Percentiles rank a stretch among this genome's conserved stretches.
Conservation (phyloP, 1,284 basidiomycete species). For the Trichosporon ovoides region DNA sequence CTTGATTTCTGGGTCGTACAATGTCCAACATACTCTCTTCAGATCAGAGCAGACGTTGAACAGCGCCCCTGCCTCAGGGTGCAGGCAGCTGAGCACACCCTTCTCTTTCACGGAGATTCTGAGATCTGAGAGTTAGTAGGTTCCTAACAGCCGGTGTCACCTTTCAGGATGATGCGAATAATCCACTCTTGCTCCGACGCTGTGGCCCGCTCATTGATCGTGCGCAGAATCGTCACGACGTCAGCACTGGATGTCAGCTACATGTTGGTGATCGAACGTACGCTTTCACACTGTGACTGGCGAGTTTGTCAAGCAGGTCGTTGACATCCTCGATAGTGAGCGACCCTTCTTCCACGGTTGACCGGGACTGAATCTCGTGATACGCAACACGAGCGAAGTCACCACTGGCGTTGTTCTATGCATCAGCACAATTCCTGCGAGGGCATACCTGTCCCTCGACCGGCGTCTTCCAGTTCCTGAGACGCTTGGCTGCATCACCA, state of each 20-base stretch:
- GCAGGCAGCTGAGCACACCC: constrained; percentile 77
- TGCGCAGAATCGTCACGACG: constrained; percentile 67
- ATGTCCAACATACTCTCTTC: constrained; percentile 71
- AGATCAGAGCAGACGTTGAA: constrained; percentile 93
- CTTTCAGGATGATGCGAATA: constrained; percentile 86
- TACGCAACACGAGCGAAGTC: constrained; percentile 80
- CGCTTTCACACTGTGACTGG: constrained; percentile 34
- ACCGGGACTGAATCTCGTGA: constrained; percentile 76
- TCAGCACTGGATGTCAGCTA: constrained; percentile 55
- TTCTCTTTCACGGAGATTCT: constrained; percentile 59
- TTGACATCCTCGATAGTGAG: constrained; percentile 77
- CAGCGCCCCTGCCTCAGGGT: constrained; percentile 81
- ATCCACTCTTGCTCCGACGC: constrained; percentile 86
- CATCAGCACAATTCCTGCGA: neutral
- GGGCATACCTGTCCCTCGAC: constrained; percentile 34
- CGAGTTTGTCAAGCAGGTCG: constrained; percentile 65
- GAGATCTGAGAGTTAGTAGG: constrained; percentile 38
- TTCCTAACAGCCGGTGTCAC: constrained; percentile 17
- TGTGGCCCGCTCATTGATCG: constrained; percentile 70
- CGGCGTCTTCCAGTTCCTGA: constrained; percentile 87
- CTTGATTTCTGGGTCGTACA: constrained; percentile 47
- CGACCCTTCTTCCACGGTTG: constrained; percentile 69
- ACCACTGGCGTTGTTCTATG: constrained; percentile 52
- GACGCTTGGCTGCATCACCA: constrained; percentile 68
- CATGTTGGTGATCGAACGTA: neutral